A percentile compares a stretch with the other conserved stretches of the same genome.
Evolutionary conservation across 1,139 yeast species (phyloP).

Genomic region (Blastobotrys ciferrii): DNA sequence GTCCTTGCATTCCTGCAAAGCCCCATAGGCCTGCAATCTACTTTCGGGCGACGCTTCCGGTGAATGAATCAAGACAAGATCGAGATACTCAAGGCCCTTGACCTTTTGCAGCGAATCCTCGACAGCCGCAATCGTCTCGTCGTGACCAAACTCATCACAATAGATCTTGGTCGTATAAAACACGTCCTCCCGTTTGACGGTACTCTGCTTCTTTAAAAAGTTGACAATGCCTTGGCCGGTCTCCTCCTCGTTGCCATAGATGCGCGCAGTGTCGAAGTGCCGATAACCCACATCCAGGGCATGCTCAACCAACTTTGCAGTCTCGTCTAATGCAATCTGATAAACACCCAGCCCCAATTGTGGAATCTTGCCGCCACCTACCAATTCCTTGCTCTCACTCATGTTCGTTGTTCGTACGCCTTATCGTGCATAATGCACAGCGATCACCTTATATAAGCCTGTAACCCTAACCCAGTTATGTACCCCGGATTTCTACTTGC

Average conservation of each 20-base stretch:
- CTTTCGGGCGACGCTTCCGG: slow-evolving; percentile 35
- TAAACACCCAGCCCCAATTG: slow-evolving; percentile 55
- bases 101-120: slow-evolving; percentile 30
- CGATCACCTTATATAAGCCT: too few species aligned
- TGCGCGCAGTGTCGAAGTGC: slow-evolving; percentile 60
- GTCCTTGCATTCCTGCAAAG: slow-evolving; percentile 46
- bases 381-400: background rate
- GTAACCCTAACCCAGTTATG: background rate
- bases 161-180: slow-evolving; percentile 77
- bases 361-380: slow-evolving; percentile 7
- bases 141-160: slow-evolving; percentile 54
- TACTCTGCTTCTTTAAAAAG: slow-evolving; percentile 19
- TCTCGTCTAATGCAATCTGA: slow-evolving; percentile 44
- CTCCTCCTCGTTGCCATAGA: slow-evolving; percentile 55
- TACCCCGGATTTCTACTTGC: too few species aligned
- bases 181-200: slow-evolving; percentile 55
- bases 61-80: slow-evolving; percentile 47
- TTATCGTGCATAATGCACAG: background rate
- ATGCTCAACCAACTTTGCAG: slow-evolving; percentile 36
- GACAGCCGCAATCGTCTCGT: slow-evolving; percentile 50
- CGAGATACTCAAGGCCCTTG: slow-evolving; percentile 60
- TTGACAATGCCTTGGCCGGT: slow-evolving; percentile 47
- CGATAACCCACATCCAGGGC: slow-evolving; percentile 48
- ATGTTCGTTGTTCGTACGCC: background rate
- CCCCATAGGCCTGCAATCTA: slow-evolving; percentile 44